phyloP scores from a whole-genome alignment of 306 rosid genomes.

The Cucumis cinereus region DNA sequence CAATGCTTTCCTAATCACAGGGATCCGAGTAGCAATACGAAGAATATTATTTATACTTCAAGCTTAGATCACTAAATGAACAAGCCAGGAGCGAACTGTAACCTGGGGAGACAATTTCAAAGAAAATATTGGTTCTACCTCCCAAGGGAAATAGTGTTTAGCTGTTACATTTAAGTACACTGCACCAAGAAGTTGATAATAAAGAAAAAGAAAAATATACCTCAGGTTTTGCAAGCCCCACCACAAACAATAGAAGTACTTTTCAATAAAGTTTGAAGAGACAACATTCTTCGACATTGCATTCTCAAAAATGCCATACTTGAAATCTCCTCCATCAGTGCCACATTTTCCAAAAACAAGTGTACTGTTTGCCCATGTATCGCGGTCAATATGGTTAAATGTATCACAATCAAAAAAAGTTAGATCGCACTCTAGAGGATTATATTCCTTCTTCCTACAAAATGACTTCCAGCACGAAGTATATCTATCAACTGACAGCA shows the following conservation, averaged over 20 bases:
- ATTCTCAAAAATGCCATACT: constrained; percentile 53
- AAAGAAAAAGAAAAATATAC: constrained; percentile 28
- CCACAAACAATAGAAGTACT: constrained; percentile 90
- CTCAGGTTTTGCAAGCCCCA: constrained; percentile 97
- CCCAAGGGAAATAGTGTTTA: neutral
- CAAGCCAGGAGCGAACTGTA: neutral
- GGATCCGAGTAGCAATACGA: neutral
- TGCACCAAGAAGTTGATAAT: neutral
- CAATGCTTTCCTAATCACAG: neutral
- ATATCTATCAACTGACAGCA: constrained; percentile 75
- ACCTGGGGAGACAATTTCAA: neutral
- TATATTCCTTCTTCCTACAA: constrained; percentile 52
- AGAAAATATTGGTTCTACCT: neutral
- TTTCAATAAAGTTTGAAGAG: constrained; percentile 44
- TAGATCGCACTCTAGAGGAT: constrained; percentile 25
- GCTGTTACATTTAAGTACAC: neutral
- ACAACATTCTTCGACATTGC: constrained; percentile 58
- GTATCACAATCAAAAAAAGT: constrained; percentile 58
- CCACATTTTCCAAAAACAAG: constrained; percentile 48
- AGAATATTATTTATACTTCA: neutral
- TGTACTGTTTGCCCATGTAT: constrained; percentile 49
- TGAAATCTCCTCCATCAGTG: constrained; percentile 33
- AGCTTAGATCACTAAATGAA: neutral
- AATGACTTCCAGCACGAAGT: constrained; percentile 77
- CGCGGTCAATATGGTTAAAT: constrained; percentile 7